A percentile compares a stretch with the other conserved stretches of the same genome.
Evolutionary conservation across 495 filamentous ascomycete species (phyloP).

Genomic region (Penicillium malachiteum): DNA sequence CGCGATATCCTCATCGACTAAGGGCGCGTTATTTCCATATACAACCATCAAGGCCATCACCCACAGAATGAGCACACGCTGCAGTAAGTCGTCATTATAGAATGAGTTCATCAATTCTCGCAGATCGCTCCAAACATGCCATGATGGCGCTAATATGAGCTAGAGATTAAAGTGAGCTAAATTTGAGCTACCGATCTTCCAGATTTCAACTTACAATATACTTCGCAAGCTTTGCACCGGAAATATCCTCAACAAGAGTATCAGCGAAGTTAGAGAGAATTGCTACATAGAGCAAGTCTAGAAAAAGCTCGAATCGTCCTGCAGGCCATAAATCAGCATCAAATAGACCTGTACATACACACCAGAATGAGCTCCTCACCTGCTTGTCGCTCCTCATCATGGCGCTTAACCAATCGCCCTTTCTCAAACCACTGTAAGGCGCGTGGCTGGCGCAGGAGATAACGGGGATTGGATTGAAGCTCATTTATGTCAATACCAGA

Average conservation of each 20-base stretch:
- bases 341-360: not conserved
- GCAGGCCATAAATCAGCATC: not conserved
- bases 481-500: constrained; percentile 17
- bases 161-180: constrained; percentile 5
- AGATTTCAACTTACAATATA: constrained; percentile 35
- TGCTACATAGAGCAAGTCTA: constrained; percentile 49
- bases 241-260: constrained; percentile 43
- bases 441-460: constrained; percentile 35
- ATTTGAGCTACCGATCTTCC: not conserved
- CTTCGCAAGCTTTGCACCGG: constrained; percentile 44
- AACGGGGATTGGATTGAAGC: constrained; percentile 23
- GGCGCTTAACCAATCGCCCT: constrained; percentile 31
- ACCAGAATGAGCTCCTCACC: constrained; percentile 11
- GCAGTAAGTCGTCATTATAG: constrained; percentile 49
- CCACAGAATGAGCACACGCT: constrained; percentile 48
- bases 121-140: constrained; percentile 50
- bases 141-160: constrained; percentile 43
- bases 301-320: constrained; percentile 50
- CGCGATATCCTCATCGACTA: constrained; percentile 39
- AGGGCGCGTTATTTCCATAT: constrained; percentile 48
- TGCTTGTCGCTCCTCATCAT: constrained; percentile 38
- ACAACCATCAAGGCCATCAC: constrained; percentile 45
- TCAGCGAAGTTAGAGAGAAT: constrained; percentile 47
- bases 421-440: constrained; percentile 44
- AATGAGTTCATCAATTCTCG: constrained; percentile 50